phyloP scores from a whole-genome alignment of 2,329 filamentous ascomycete species.

The Onygenales sp. region DNA sequence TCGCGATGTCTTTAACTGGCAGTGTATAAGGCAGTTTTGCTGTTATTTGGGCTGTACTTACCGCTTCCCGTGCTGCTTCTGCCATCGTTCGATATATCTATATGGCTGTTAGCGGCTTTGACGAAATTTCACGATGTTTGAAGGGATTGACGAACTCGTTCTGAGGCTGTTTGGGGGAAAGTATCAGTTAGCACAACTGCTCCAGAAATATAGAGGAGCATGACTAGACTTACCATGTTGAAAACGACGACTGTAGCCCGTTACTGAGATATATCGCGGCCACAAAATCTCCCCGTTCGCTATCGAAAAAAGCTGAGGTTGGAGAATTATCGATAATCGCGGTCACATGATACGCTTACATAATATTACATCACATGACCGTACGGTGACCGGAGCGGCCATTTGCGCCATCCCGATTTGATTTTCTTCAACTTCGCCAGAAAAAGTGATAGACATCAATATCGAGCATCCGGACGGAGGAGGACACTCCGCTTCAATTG shows the following conservation, averaged over 20 bases:
- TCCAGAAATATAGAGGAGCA: not conserved
- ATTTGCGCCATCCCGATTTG: constrained; percentile 16
- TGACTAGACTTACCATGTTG: constrained; percentile 11
- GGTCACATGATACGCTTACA: constrained; percentile 1
- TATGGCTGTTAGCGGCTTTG: constrained; percentile 10
- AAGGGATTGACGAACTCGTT: constrained; percentile 31
- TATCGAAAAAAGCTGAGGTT: constrained; percentile 6
- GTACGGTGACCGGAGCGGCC: constrained; percentile 19
- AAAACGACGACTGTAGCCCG: constrained; percentile 1
- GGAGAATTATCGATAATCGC: not conserved
- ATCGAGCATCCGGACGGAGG: not conserved
- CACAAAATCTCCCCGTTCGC: not conserved
- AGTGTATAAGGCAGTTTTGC: not conserved
- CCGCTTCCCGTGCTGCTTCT: constrained; percentile 52
- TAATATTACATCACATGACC: constrained; percentile 18
- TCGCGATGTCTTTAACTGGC: not conserved
- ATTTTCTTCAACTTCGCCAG: constrained; percentile 24
- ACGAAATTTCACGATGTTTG: constrained; percentile 5
- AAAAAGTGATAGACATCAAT: constrained; percentile 5
- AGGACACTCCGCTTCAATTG: not conserved
- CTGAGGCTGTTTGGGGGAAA: constrained; percentile 23
- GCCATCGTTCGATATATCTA: constrained; percentile 65
- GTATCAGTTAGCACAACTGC: constrained; percentile 5
- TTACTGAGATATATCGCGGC: not conserved
- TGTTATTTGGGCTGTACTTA: constrained; percentile 9